Percentiles rank a stretch among this genome's conserved stretches.
Evolutionary conservation across 176 grass and related monocot species (phyloP).

Genomic region (Triticum urartu): DNA sequence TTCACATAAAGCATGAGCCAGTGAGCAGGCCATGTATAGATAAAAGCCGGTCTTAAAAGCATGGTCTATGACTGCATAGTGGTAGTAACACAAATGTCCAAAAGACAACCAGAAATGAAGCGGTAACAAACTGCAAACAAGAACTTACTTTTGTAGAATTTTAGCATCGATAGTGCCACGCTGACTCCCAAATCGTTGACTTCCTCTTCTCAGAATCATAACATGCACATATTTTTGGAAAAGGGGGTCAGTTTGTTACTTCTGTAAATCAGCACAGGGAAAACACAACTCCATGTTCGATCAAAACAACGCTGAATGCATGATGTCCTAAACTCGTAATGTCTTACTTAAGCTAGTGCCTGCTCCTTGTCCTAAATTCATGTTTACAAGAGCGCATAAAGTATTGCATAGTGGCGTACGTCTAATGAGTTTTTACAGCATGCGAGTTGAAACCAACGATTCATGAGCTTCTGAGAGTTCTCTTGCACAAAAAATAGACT

Average conservation of each 20-base stretch:
- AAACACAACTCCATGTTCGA: background rate
- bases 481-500: background rate
- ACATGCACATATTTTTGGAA: constrained; percentile 7
- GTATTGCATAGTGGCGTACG: background rate
- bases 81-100: background rate
- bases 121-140: background rate
- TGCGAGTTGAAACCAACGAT: background rate
- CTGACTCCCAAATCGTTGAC: constrained; percentile 55
- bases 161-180: constrained; percentile 62
- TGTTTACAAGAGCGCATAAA: background rate
- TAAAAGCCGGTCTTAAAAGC: background rate
- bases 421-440: background rate
- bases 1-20: constrained; percentile 25
- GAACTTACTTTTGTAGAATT: constrained; percentile 79
- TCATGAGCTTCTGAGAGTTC: background rate
- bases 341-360: background rate
- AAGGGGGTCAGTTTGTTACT: background rate
- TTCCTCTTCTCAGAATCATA: constrained; percentile 41
- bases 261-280: background rate
- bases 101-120: background rate
- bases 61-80: background rate
- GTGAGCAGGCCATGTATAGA: constrained; percentile 23
- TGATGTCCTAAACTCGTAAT: background rate
- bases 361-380: background rate
- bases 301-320: background rate